phyloP scores from a whole-genome alignment of 768 basidiomycete species.

The Boletellus ananas region DNA sequence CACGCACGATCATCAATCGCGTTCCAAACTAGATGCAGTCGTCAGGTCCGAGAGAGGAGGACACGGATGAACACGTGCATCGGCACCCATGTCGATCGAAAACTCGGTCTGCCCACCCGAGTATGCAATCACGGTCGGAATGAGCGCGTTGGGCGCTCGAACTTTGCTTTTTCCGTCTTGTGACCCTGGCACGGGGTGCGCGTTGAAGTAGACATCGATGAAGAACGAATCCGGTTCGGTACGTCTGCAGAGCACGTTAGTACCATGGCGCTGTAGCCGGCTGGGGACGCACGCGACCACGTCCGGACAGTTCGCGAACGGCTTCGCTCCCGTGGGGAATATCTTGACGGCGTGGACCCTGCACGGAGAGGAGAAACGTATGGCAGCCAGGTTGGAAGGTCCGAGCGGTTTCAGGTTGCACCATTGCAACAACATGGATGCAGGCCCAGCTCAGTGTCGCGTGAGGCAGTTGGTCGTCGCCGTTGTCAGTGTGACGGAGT shows the following conservation, averaged over 20 bases:
- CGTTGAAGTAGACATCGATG: conserved; percentile 73
- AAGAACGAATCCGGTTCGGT: conserved; percentile 75
- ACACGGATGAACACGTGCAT: conserved; percentile 41
- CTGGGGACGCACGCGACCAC: conserved; percentile 53
- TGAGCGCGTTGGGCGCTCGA: conserved; percentile 65
- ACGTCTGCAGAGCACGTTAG: conserved; percentile 37
- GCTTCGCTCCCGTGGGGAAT: conserved; percentile 61
- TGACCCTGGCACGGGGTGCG: conserved; percentile 45
- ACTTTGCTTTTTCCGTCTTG: conserved; percentile 53
- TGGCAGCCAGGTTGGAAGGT: conserved; percentile 56
- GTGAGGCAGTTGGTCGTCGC: neutral
- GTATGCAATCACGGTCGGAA: conserved; percentile 69
- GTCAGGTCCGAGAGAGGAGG: neutral
- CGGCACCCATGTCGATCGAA: conserved; percentile 62
- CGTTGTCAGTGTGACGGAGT: neutral
- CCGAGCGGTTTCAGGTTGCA: conserved; percentile 58
- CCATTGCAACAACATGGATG: conserved; percentile 61
- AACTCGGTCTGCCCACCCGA: conserved; percentile 66
- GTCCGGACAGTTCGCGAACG: conserved; percentile 58
- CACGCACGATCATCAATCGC: conserved; percentile 76
- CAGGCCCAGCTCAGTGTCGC: neutral
- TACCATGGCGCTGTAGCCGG: neutral
- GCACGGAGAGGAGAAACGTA: conserved; percentile 68
- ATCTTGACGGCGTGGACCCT: conserved; percentile 65
- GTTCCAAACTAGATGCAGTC: conserved; percentile 53